Base-by-base conservation (phyloP, 495 filamentous ascomycete species). In the Tuber indicum region DNA sequence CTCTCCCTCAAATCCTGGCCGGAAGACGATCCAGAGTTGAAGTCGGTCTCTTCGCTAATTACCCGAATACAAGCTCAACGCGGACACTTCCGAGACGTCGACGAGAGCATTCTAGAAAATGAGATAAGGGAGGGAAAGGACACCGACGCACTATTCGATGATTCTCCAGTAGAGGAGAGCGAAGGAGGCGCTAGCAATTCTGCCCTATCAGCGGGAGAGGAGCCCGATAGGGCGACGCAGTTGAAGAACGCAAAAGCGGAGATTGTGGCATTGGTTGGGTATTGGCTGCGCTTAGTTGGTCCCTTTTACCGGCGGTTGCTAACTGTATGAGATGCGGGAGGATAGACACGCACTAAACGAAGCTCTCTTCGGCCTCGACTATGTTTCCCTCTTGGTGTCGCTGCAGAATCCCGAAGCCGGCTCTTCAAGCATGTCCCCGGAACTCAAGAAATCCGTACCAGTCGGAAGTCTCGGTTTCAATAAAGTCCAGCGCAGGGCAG, bases 301-400 rank as follows among this genome's bases (percentile, higher is more conserved):
- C 36, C 26, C 58, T 17, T 66, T 66, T 66, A 17, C 36, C 19
- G 43, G 19, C 23, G 47, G 41, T 77, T 66, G 41, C 76, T 78
- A 70, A 77, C 42, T 32, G 14, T 12, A 70, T 32, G 70, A 19
- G 72, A 47, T 75, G 76, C 66, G 26, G 44, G 17, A 42, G 39
- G 72, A 23, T 75, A 91, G 89, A 39, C 84, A 87, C 80, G 93
- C 93, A 8, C 87, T 90, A 52, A 89, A 91, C 82, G 88, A 91
- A 79, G 88, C 91, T 62, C 83, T 90, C 82, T 86, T 90, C 42
- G 89, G 90, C 5, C 89, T 97, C 72, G 94, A 98, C 82, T 92
- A 93, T 78, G 84, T 97, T 58, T 97, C 96, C 19, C 89, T 97
- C 16, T 85, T 97, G 1, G 86, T 97, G 2, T 93, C 94, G 14